Evolutionary conservation across 1,284 basidiomycete genomes (phyloP), one percentile per base, ranked within the genome.

Genomic region (Pholiota adiposa): DNA sequence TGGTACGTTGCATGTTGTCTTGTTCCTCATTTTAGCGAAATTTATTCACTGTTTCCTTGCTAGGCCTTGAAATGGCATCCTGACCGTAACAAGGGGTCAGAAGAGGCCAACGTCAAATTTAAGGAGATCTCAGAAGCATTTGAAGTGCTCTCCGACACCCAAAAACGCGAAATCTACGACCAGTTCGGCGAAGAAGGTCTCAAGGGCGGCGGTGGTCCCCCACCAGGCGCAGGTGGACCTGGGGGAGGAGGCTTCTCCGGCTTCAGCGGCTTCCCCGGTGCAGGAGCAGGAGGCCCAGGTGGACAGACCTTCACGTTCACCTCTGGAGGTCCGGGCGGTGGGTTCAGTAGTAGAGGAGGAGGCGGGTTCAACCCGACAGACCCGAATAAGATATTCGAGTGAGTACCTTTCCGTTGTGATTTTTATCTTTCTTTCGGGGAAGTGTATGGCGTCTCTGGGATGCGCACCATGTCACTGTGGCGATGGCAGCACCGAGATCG

Each of bases 101-200:
- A 96, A 66, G 88, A 85, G 57, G 92, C 97, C 0, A 90, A 88
- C 8, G 85, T 87, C 70, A 97, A 94, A 77, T 99, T 99, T 78
- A 97, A 99, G 77, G 89, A 97, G 92, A 85, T 97, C 60, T 93
- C 93, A 23, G 97, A 99, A 80, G 97, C 97, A 0, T 98, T 97
- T 70, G 97, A 99, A 74, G 97, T 98, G 50, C 86, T 98, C 54
- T 93, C 86, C 55, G 96, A 98, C 77, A 89, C 91, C 78, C 85
- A 98, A 74, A 99, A 98, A 76, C 90, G 94, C 50, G 81, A 93
- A 0, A 77, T 98, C 27, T 99, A 97, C 68, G 97, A 99, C 75
- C 94, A 97, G 67, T 92, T 95, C 62, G 97, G 97, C 33, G 97
- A 98, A 74, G 97, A 98, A 65, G 97, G 97, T 1, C 83, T 98